These are phyloP conservation scores for Erysimum cheiranthoides DNA, from an alignment of 345 rosid species.

Conservation along the genomic window DNA sequence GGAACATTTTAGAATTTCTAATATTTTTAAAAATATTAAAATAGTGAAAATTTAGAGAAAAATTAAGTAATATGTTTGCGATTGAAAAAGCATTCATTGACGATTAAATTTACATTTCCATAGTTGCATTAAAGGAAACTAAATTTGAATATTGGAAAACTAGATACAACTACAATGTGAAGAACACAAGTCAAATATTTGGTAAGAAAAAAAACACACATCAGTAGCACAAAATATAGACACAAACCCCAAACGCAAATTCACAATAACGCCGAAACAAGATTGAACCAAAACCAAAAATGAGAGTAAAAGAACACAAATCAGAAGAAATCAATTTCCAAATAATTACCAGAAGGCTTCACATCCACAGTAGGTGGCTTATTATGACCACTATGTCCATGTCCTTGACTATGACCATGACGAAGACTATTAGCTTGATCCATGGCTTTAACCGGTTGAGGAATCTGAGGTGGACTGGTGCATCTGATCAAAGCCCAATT, in stretches of 20 bases:
- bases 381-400: slow-evolving; percentile 8
- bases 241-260: slow-evolving; percentile 14
- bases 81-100: not conserved
- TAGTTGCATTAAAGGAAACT: not conserved
- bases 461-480: slow-evolving; percentile 75
- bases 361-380: slow-evolving; percentile 52
- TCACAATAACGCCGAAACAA: slow-evolving; percentile 1
- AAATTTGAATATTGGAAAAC: slow-evolving; percentile 20
- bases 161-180: slow-evolving; percentile 24
- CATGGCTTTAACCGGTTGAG: slow-evolving; percentile 47
- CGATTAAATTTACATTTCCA: slow-evolving; percentile 1
- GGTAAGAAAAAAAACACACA: slow-evolving; percentile 23
- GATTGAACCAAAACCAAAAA: slow-evolving; percentile 4
- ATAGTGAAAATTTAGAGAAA: not conserved
- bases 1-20: too few relatives aligned
- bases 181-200: slow-evolving; percentile 27
- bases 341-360: slow-evolving; percentile 68
- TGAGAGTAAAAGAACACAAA: not conserved
- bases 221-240: slow-evolving; percentile 11
- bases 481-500: slow-evolving; percentile 94
- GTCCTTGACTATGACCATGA: slow-evolving; percentile 18
- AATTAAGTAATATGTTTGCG: not conserved
- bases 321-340: slow-evolving; percentile 83
- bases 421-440: slow-evolving; percentile 32
- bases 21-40: too few relatives aligned